Evolutionary conservation across 805 yeast genomes (phyloP).

Genomic region (Kodamaea hsintzibuensis): DNA sequence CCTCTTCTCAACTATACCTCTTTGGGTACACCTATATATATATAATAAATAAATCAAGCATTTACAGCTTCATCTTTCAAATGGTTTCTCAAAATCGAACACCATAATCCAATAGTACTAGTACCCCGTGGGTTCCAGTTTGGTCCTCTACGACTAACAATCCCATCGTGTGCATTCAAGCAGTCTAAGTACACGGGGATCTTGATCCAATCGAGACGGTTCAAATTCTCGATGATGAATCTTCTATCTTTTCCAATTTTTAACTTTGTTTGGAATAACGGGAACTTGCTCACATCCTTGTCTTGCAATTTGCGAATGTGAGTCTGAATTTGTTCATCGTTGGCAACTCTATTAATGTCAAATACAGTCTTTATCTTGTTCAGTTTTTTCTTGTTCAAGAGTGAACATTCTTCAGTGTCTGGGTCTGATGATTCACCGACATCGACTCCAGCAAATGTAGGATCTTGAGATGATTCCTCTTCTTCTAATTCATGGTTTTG

Average conservation of each 20-base stretch:
- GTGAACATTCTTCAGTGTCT: constrained; percentile 11
- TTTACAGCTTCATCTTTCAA: constrained; percentile 1
- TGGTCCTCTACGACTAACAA: constrained; percentile 74
- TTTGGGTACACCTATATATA: not conserved
- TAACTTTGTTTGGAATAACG: constrained; percentile 30
- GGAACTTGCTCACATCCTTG: constrained; percentile 21
- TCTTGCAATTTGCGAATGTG: constrained; percentile 18
- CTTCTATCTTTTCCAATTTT: constrained; percentile 39
- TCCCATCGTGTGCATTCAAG: constrained; percentile 83
- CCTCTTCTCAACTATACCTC: not conserved
- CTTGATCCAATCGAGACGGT: constrained; percentile 71
- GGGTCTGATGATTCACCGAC: not conserved
- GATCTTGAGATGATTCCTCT: constrained; percentile 13
- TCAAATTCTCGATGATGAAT: constrained; percentile 53
- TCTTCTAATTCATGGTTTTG: constrained; percentile 12
- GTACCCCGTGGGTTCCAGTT: constrained; percentile 51
- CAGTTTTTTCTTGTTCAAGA: constrained; percentile 2
- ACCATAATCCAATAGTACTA: constrained; percentile 54
- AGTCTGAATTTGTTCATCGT: constrained; percentile 22
- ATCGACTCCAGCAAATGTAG: not conserved
- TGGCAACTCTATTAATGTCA: constrained; percentile 13
- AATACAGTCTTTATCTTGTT: not conserved
- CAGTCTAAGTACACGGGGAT: constrained; percentile 70
- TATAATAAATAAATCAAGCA: not conserved
- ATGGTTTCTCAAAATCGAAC: constrained; percentile 36